These are phyloP conservation scores for Aureobasidium vineae DNA, from an alignment of 2,329 filamentous ascomycete genomes.

Conservation along the genomic window DNA sequence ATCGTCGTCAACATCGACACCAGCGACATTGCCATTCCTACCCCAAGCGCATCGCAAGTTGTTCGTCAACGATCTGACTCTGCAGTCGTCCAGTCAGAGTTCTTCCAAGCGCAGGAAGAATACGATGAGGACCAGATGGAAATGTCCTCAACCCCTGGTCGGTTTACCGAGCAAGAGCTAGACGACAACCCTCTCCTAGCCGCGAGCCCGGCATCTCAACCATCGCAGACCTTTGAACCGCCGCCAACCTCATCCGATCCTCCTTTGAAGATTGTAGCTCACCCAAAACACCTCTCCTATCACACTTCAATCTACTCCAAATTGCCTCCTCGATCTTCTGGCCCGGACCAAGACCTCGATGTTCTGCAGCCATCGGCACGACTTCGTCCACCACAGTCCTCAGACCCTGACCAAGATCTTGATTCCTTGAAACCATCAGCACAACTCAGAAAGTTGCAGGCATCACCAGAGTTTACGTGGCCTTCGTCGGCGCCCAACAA, in stretches of 20 bases:
- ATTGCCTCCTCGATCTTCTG: background rate
- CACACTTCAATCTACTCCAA: background rate
- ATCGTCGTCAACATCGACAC: constrained; percentile 16
- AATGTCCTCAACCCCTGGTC: background rate
- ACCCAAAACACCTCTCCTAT: background rate
- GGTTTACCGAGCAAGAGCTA: background rate
- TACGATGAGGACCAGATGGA: background rate
- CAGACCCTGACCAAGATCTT: background rate
- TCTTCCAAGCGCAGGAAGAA: constrained; percentile 1
- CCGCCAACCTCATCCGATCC: too few relatives aligned
- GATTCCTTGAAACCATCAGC: background rate
- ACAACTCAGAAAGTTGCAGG: background rate
- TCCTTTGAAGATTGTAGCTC: background rate
- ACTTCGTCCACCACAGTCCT: background rate
- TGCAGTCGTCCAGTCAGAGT: background rate
- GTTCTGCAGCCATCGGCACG: background rate
- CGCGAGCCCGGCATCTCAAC: constrained; percentile 1
- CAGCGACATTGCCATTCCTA: constrained; percentile 9
- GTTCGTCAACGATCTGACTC: constrained; percentile 6
- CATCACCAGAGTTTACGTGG: constrained; percentile 3
- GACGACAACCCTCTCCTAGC: background rate
- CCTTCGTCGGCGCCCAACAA: constrained; percentile 18
- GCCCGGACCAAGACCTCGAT: background rate
- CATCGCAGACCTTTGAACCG: background rate
- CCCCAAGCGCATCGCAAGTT: constrained; percentile 7